A percentile compares a stretch with the other conserved stretches of the same genome.
These are phyloP conservation scores for Circinella umbellata DNA, from an alignment of 371 early-diverging fungal genomes.

Conservation along the genomic window DNA sequence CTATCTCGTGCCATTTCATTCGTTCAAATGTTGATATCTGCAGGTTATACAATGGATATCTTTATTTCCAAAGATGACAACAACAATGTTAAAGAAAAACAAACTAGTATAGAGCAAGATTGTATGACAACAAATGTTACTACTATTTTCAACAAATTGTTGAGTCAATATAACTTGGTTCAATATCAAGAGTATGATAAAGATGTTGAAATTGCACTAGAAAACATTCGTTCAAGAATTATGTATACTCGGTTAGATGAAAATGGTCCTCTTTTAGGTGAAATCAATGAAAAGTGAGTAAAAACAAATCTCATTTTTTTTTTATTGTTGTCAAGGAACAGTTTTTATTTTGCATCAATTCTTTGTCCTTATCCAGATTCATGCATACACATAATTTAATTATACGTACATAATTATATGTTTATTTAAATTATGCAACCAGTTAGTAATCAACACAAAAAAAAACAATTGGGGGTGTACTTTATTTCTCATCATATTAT, in stretches of 20 bases:
- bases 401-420: too few relatives aligned
- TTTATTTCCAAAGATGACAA: neutral
- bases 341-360: neutral
- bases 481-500: too few relatives aligned
- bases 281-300: slow-evolving; percentile 55
- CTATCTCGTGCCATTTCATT: slow-evolving; percentile 48
- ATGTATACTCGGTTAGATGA: slow-evolving; percentile 85
- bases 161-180: slow-evolving; percentile 86
- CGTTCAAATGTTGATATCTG: slow-evolving; percentile 36
- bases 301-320: too few relatives aligned
- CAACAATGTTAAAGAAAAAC: too few relatives aligned
- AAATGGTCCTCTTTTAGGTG: slow-evolving; percentile 65
- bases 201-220: slow-evolving; percentile 72
- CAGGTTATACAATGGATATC: too few relatives aligned
- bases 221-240: slow-evolving; percentile 80
- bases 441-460: too few relatives aligned
- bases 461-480: too few relatives aligned
- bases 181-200: slow-evolving; percentile 86
- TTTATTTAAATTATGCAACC: too few relatives aligned
- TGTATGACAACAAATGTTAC: slow-evolving; percentile 27
- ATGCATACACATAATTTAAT: too few relatives aligned
- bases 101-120: slow-evolving; percentile 23
- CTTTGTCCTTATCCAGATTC: too few relatives aligned
- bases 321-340: too few relatives aligned
- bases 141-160: slow-evolving; percentile 47